Evolutionary conservation across 306 rosid genomes (phyloP).

Genomic region (Cucurbita argyrosperma): DNA sequence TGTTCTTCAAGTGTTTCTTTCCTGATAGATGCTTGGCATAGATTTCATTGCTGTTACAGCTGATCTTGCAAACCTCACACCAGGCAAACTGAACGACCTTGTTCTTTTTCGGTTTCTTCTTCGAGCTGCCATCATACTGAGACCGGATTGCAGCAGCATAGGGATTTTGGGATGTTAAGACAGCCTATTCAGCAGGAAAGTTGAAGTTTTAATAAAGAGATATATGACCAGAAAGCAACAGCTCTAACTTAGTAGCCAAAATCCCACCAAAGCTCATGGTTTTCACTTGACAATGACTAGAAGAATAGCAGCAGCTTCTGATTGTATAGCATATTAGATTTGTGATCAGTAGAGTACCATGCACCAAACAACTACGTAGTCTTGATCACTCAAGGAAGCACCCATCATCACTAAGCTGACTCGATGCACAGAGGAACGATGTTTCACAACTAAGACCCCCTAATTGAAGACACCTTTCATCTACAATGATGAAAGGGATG

Average conservation of each 20-base stretch:
- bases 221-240: neutral
- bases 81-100: conserved; percentile 34
- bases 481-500: neutral
- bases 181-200: conserved; percentile 22
- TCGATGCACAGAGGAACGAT: neutral
- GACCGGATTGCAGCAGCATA: conserved; percentile 27
- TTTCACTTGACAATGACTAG: neutral
- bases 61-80: conserved; percentile 55
- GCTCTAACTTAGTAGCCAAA: neutral
- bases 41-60: conserved; percentile 39
- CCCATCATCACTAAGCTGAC: neutral
- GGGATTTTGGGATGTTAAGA: conserved; percentile 22
- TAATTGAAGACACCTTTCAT: neutral
- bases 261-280: neutral
- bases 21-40: conserved; percentile 39
- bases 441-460: neutral
- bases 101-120: conserved; percentile 24
- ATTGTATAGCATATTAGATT: neutral
- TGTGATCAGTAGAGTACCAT: neutral
- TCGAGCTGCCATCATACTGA: conserved; percentile 15
- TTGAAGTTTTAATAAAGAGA: neutral
- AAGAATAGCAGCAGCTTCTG: neutral
- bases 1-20: conserved; percentile 49
- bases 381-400: neutral
- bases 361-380: neutral